A percentile compares a stretch with the other conserved stretches of the same genome.
These are phyloP conservation scores for Patellaria atrata DNA, from an alignment of 495 filamentous ascomycete species.

Conservation along the genomic window DNA sequence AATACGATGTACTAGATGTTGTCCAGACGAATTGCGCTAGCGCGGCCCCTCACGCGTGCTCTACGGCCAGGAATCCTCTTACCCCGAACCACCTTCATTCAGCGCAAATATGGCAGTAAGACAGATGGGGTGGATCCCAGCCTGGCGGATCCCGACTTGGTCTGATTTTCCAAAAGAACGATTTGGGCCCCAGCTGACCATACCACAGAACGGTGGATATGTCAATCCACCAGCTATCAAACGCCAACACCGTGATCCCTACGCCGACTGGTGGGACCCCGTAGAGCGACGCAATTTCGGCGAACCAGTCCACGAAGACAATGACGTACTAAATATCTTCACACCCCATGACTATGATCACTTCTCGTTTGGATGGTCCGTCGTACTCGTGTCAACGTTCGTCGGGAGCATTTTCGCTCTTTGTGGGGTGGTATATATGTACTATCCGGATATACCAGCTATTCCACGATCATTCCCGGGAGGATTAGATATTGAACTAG, in stretches of 20 bases:
- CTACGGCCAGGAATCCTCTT: conserved; percentile 12
- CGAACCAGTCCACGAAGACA: conserved; percentile 92
- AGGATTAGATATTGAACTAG: conserved; percentile 75
- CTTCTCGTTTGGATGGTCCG: conserved; percentile 53
- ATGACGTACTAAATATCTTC: conserved; percentile 89
- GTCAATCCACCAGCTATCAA: conserved; percentile 72
- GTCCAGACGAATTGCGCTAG: conserved; percentile 27
- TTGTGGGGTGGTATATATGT: conserved; percentile 50
- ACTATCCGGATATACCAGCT: conserved; percentile 76
- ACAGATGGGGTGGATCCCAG: conserved; percentile 58
- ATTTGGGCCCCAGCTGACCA: conserved; percentile 1
- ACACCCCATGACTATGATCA: conserved; percentile 81
- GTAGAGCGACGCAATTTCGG: conserved; percentile 93
- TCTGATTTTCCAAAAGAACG: neutral
- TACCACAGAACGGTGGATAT: conserved; percentile 73
- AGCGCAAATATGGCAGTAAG: conserved; percentile 24
- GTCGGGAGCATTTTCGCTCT: conserved; percentile 54
- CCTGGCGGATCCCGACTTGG: conserved; percentile 36
- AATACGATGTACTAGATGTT: conserved; percentile 32
- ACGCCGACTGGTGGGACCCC: conserved; percentile 94
- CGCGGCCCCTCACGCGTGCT: conserved; percentile 30
- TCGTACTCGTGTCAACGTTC: conserved; percentile 61
- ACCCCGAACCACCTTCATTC: conserved; percentile 15
- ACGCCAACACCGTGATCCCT: conserved; percentile 79
- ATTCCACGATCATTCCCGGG: conserved; percentile 66